Conservation (phyloP, 1,284 basidiomycete genomes). For the Irpex sp. region DNA sequence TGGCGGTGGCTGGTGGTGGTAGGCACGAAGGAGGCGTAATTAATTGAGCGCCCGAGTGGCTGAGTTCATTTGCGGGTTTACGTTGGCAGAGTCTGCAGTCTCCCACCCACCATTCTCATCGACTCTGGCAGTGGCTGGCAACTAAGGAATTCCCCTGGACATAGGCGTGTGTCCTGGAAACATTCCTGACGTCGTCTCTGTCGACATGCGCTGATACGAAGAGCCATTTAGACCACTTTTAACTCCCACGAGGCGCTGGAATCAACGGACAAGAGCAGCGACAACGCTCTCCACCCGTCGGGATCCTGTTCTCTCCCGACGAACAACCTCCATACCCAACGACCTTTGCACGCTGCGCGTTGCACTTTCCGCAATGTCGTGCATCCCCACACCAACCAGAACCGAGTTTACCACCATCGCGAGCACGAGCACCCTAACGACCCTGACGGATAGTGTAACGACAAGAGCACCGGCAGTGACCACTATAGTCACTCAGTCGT, state of each 20-base stretch:
- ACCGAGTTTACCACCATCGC: slow-evolving; percentile 22
- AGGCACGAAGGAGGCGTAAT: neutral
- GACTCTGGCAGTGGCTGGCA: neutral
- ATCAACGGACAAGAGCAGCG: slow-evolving; percentile 7
- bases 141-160: neutral
- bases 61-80: neutral
- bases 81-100: neutral
- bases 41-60: neutral
- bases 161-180: neutral
- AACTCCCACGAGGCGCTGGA: slow-evolving; percentile 12
- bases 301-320: neutral
- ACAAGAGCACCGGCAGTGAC: slow-evolving; percentile 19
- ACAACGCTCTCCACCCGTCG: neutral
- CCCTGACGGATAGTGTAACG: slow-evolving; percentile 18
- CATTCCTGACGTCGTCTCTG: neutral
- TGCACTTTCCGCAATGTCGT: slow-evolving; percentile 22
- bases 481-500: slow-evolving; percentile 14
- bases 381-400: slow-evolving; percentile 24
- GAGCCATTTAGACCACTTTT: neutral
- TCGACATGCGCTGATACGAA: slow-evolving; percentile 5
- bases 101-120: neutral
- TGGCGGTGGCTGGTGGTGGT: neutral
- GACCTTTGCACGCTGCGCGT: neutral
- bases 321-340: neutral
- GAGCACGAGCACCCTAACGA: slow-evolving; percentile 15